Base-by-base conservation (phyloP, 257 asterid genomes). In the Solanum paucissectum region DNA sequence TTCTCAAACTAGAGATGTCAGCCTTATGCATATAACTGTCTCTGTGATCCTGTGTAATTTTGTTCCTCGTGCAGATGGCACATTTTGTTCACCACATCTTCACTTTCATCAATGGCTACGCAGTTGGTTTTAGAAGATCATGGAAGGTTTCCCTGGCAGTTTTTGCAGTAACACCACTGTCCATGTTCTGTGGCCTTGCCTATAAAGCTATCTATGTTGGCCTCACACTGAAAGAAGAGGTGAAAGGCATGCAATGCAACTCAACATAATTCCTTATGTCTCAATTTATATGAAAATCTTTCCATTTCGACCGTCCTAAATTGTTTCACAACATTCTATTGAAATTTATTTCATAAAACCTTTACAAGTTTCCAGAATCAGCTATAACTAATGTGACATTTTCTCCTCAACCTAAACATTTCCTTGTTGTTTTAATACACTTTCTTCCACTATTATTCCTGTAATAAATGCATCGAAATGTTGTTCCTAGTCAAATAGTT, bases 171-270 rank as follows among this genome's bases (percentile, higher is more conserved):
- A 95, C 98, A 5, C 98, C 98, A 18, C 88, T 95, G 62, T 94
- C 95, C 4, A 95, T 95, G 98, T 92, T 93, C 44, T 95, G 98
- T 88, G 98, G 98, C 40, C 92, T 95, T 82, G 95, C 95, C 40
- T 95, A 95, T 71, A 95, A 95, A 92, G 96, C 95, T 32, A 89
- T 95, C 86, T 95, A 95, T 7, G 96, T 94, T 40, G 98, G 98
- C 89, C 92, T 95, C 90, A 87, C 98, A 7, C 90, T 93, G 83
- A 94, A 95, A 91, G 98, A 95, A 93, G 98, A 93, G 98, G 98
- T 95, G 87, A 90, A 89, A 72, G 23, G 21, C 79, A 85, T 66
- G 32, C 37, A 40, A 14, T 6, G 71, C 12, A 40, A 20, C 29
- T 77, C 60, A 87, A 21, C 25, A 36, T 38, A 25, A 87, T 7